Evolutionary conservation across 73 alveolate genomes (phyloP), one percentile per base, ranked within the genome.

Genomic region (Uronychia binucleata): DNA sequence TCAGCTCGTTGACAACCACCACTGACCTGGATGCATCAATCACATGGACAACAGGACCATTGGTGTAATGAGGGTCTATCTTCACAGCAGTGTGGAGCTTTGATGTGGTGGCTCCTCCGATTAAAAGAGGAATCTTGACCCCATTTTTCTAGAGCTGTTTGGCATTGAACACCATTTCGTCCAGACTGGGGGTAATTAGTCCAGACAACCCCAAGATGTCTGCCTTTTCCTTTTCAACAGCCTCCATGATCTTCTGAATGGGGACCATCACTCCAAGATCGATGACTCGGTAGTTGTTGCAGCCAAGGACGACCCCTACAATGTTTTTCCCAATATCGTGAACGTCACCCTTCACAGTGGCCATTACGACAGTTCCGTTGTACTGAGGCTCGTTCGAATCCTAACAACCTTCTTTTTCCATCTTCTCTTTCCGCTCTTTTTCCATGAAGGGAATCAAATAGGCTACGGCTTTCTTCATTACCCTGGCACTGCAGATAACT

Each of bases 321-420:
- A 95, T 95, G 86, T 95, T 95, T 89, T 95, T 95, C 30, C 98
- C 98, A 28, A 95, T 95, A 87, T 95, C 98, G 79, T 95, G 98
- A 82, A 95, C 98, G 67, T 95, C 98, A 1, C 98, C 98, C 86
- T 95, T 95, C 79, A 95, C 98, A 0, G 98, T 95, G 34, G 98
- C 98, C 57, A 93, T 31, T 0, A 93, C 74, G 33, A 93, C 79
- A 0, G 83, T 79, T 0, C 93, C 94, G 33, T 87, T 86, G 60
- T 79, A 74, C 80, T 86, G 35, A 77, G 87, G 87, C 86, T 90
- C 91, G 5, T 5, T 11, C 19, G 67, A 46, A 8, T 58, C 80
- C 30, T 78, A 82, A 25, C 79, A 84, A 19, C 91, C 94, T 1
- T 89, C 75, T 0, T 30, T 78, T 59, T 78, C 81, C 74, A 33